Base-by-base conservation (phyloP, 1,139 yeast species). In the Candida mesenterica region DNA sequence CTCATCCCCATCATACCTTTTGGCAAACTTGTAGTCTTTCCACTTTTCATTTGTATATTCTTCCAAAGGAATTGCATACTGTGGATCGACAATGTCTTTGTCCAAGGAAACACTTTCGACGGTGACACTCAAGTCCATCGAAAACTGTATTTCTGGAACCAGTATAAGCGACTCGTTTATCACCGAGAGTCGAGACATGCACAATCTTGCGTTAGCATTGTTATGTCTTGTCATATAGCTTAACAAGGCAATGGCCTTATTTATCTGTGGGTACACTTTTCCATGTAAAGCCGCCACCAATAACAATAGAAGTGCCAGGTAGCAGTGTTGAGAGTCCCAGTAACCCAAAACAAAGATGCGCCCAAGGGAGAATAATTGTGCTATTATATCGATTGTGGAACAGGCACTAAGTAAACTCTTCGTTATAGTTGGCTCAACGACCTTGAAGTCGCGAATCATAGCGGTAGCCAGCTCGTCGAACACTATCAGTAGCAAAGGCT, bases 321-420 rank as follows among this genome's bases (percentile, higher is more conserved):
- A 74, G 34, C 75, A 53, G 49, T 72, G 74, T 45, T 74, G 75
- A 24, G 73, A 63, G 49, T 75, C 79, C 74, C 77, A 74, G 48
- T 68, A 74, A 9, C 79, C 80, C 39, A 68, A 61, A 13, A 62
- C 55, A 26, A 73, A 72, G 17, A 73, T 49, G 43, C 64, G 49
- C 7, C 64, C 57, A 37, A 58, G 49, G 28, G 57, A 57, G 31
- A 60, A 65, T 32, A 75, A 53, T 34, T 62, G 61, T 16, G 57
- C 42, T 1, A 73, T 42, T 13, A 72, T 56, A 37, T 66, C 67
- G 24, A 75, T 61, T 9, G 69, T 65, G 10, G 68, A 53, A 33
- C 62, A 54, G 1, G 79, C 67, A 0, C 72, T 61, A 19, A 57
- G 50, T 8, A 72, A 55, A 22, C 75, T 66, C 39, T 61, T 64